Conservation (phyloP, 2,329 filamentous ascomycete genomes). For the Aspergillus chevalieri region DNA sequence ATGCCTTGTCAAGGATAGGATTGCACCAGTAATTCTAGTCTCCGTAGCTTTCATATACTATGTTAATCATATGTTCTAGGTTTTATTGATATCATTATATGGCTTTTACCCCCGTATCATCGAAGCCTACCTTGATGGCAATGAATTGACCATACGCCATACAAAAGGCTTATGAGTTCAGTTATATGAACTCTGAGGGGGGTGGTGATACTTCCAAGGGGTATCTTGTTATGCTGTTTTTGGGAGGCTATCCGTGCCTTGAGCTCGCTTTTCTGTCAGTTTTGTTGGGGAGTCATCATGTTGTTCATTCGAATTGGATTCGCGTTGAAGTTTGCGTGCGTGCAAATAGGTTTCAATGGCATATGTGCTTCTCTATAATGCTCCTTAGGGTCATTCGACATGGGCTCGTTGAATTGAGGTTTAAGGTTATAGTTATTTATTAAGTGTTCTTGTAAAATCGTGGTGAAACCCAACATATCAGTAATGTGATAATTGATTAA, state of each 20-base stretch:
- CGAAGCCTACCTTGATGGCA: not conserved
- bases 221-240: too few relatives aligned
- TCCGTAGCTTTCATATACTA: too few relatives aligned
- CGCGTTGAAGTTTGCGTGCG: not conserved
- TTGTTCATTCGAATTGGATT: not conserved
- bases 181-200: too few relatives aligned
- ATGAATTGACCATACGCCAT: not conserved
- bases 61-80: not conserved
- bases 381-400: not conserved
- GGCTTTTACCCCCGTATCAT: not conserved
- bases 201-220: too few relatives aligned
- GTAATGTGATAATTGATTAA: not conserved
- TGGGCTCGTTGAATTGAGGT: not conserved
- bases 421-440: not conserved
- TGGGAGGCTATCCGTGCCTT: too few relatives aligned
- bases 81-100: not conserved
- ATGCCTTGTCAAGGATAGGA: too few relatives aligned
- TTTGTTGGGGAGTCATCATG: too few relatives aligned
- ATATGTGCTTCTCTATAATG: not conserved
- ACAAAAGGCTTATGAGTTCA: not conserved
- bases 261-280: not conserved
- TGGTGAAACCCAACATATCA: not conserved
- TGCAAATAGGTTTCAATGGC: too few relatives aligned
- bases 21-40: too few relatives aligned
- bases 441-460: not conserved